phyloP scores from a whole-genome alignment of 495 filamentous ascomycete species.

The Aspergillus haitiensis region DNA sequence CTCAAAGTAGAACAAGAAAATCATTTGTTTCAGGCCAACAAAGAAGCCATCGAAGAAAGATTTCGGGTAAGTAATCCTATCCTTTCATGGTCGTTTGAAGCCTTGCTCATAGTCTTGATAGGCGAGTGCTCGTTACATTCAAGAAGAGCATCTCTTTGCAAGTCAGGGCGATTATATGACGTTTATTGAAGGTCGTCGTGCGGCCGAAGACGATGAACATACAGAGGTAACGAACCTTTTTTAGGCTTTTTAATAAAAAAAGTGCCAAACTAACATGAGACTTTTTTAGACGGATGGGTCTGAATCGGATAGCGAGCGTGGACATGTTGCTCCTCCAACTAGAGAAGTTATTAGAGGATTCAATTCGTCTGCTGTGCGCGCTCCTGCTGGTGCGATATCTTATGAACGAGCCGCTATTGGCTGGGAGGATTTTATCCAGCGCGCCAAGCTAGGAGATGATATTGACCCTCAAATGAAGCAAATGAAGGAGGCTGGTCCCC shows the following conservation, averaged over 20 bases:
- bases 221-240: slow-evolving; percentile 39
- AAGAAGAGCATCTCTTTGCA: slow-evolving; percentile 41
- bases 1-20: slow-evolving; percentile 31
- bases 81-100: background rate
- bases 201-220: slow-evolving; percentile 51
- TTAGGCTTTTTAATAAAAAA: background rate
- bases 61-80: slow-evolving; percentile 28
- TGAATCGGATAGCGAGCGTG: slow-evolving; percentile 37
- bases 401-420: slow-evolving; percentile 35
- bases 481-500: slow-evolving; percentile 27
- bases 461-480: slow-evolving; percentile 44
- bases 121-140: slow-evolving; percentile 32
- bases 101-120: slow-evolving; percentile 17
- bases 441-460: slow-evolving; percentile 40
- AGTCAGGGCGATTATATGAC: slow-evolving; percentile 46
- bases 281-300: slow-evolving; percentile 42
- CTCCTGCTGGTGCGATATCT: slow-evolving; percentile 35
- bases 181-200: slow-evolving; percentile 38
- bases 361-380: slow-evolving; percentile 36
- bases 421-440: slow-evolving; percentile 48
- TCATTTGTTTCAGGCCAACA: slow-evolving; percentile 30
- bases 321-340: slow-evolving; percentile 18
- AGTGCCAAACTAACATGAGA: slow-evolving; percentile 1
- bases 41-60: slow-evolving; percentile 30
- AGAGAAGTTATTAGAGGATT: slow-evolving; percentile 41